phyloP scores from a whole-genome alignment of 495 filamentous ascomycete genomes.

The Annulohypoxylon moriforme region DNA sequence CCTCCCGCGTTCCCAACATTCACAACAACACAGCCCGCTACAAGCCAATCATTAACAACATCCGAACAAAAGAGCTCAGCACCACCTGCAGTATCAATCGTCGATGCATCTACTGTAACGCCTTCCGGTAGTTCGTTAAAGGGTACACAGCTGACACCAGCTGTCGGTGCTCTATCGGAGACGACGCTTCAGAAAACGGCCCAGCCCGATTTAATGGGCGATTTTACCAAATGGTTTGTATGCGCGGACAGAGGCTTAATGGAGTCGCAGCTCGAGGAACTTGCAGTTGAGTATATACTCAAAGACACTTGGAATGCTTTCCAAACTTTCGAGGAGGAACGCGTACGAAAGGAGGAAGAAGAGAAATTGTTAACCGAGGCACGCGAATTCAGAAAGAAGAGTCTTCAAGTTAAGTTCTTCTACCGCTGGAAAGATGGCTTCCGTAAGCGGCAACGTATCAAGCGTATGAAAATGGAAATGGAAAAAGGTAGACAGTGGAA shows the following conservation, averaged over 20 bases:
- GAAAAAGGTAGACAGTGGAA: constrained; percentile 50
- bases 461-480: constrained; percentile 48
- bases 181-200: neutral
- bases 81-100: neutral
- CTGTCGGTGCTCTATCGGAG: neutral
- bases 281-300: constrained; percentile 53
- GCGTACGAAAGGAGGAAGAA: constrained; percentile 55
- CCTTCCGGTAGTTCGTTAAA: neutral
- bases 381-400: constrained; percentile 53
- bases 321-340: constrained; percentile 51
- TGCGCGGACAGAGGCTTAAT: constrained; percentile 57
- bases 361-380: constrained; percentile 53
- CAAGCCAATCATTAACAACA: neutral
- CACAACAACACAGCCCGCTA: neutral
- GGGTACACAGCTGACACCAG: neutral
- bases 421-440: constrained; percentile 60
- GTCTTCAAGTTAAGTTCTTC: constrained; percentile 59
- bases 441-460: constrained; percentile 50
- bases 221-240: constrained; percentile 61
- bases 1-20: neutral
- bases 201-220: constrained; percentile 49
- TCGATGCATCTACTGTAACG: neutral
- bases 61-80: neutral
- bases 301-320: constrained; percentile 47
- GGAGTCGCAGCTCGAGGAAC: constrained; percentile 49